These are phyloP conservation scores for Aspergillus nidulans DNA, from an alignment of 495 filamentous ascomycete species.

Conservation along the genomic window DNA sequence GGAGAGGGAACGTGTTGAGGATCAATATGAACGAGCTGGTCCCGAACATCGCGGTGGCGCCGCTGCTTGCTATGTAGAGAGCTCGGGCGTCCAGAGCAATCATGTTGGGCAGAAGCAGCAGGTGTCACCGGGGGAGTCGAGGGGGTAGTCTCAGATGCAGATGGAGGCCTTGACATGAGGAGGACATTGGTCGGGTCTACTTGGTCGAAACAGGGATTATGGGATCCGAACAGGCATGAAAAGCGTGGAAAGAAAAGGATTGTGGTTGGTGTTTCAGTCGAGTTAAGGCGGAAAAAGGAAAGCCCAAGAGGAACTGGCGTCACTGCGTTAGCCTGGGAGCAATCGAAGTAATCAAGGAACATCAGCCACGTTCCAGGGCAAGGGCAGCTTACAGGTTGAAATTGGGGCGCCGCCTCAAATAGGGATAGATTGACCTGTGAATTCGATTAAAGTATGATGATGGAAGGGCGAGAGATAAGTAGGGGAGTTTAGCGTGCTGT, in stretches of 20 bases:
- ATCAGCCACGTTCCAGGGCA: slow-evolving; percentile 31
- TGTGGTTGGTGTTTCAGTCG: slow-evolving; percentile 20
- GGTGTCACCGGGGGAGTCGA: slow-evolving; percentile 49
- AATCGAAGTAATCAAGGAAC: slow-evolving; percentile 21
- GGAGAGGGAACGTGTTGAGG: slow-evolving; percentile 31
- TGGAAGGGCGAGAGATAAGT: background rate
- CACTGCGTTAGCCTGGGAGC: slow-evolving; percentile 15
- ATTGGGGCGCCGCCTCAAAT: slow-evolving; percentile 7
- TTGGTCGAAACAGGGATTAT: slow-evolving; percentile 28
- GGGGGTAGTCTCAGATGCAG: slow-evolving; percentile 44
- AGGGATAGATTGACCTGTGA: slow-evolving; percentile 2
- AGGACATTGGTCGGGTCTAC: slow-evolving; percentile 49
- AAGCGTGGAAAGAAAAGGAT: slow-evolving; percentile 13
- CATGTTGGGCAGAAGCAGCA: slow-evolving; percentile 44
- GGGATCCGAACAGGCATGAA: slow-evolving; percentile 22
- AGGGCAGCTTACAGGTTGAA: slow-evolving; percentile 36
- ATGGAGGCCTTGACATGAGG: slow-evolving; percentile 53
- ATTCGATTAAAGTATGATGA: slow-evolving; percentile 10
- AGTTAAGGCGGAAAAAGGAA: slow-evolving; percentile 9
- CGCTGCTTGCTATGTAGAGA: slow-evolving; percentile 37
- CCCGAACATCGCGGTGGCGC: slow-evolving; percentile 33
- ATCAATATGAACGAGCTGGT: slow-evolving; percentile 32
- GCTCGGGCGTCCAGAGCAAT: slow-evolving; percentile 37
- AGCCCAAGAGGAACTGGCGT: slow-evolving; percentile 22
- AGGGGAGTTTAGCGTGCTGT: slow-evolving; percentile 4